Base-by-base conservation (phyloP, 106 monocot genomes). In the Posidonia australis region DNA sequence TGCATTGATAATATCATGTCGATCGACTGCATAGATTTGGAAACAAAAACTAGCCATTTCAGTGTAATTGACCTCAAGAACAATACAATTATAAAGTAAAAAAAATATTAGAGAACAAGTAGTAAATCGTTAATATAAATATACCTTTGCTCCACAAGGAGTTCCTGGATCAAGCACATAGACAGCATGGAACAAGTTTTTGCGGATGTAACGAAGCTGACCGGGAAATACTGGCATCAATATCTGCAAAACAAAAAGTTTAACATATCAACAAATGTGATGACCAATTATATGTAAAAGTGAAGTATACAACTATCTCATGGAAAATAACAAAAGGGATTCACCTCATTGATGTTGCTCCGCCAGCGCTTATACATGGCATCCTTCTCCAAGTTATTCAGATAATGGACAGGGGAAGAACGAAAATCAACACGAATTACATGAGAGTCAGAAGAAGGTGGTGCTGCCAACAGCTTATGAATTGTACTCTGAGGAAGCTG, bases 211-310 rank as follows among this genome's bases (percentile, higher is more conserved):
- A 10, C 81, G 86, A 69, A 90, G 80, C 72, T 90, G 90, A 60
- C 96, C 96, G 64, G 96, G 96, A 69, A 85, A 98, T 43, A 85
- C 84, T 12, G 87, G 96, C 90, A 90, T 90, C 65, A 98, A 81
- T 58, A 98, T 74, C 96, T 98, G 71, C 58, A 78, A 54, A 43
- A 72, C 2, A 20, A 68, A 46, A 68, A 44, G 49, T 6, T 25
- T 56, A 24, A 56, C 41, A 25, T 25, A 46, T 1, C 0, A 46
- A 44, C 17, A 23, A 69, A 45, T 42, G 26, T 58, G 23, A 58
- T 13, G 17, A 28, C 2, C 0, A 29, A 16, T 58, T 58, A 58
- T 26, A 58, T 25, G 58, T 58, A 29, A 29, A 58, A 31, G 28
- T 26, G n/a, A 49, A 58, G 28, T 17, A 13, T 28, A 70, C 11